Evolutionary conservation across 2,329 filamentous ascomycete species (phyloP).

Genomic region (Colletotrichum spinosum): DNA sequence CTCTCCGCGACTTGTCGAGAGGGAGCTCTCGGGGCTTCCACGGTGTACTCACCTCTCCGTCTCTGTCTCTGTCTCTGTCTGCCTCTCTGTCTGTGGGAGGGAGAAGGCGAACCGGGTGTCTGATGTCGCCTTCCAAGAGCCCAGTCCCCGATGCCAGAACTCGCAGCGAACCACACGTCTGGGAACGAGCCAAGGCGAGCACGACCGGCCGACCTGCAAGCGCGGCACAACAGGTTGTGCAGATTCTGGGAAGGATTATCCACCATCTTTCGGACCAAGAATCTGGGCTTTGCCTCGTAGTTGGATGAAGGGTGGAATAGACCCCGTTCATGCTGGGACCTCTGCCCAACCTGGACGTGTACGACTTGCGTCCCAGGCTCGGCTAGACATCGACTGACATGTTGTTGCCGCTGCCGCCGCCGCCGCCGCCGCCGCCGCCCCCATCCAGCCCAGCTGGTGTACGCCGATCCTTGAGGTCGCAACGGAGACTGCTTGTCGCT

Average conservation of each 20-base stretch:
- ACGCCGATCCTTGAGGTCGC: slow-evolving; percentile 11
- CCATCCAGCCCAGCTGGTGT: slow-evolving; percentile 5
- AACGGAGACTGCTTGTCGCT: slow-evolving; percentile 24
- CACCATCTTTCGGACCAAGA: slow-evolving; percentile 23
- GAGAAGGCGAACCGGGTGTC: too few relatives aligned
- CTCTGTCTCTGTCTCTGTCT: background rate
- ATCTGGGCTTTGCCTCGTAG: slow-evolving; percentile 18
- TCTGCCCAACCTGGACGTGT: too few relatives aligned
- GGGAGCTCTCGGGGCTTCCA: slow-evolving; percentile 24
- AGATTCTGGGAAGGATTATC: slow-evolving; percentile 16
- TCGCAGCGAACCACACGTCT: slow-evolving; percentile 13
- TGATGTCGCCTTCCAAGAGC: too few relatives aligned
- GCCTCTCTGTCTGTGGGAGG: too few relatives aligned
- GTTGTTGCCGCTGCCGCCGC: background rate
- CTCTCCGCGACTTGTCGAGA: slow-evolving; percentile 25
- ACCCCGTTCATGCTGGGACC: background rate
- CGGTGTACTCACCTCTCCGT: slow-evolving; percentile 1
- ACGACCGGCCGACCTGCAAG: slow-evolving; percentile 17
- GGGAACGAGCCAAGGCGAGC: slow-evolving; percentile 21
- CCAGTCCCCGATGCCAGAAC: too few relatives aligned
- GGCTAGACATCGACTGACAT: slow-evolving; percentile 24
- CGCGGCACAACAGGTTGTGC: slow-evolving; percentile 6
- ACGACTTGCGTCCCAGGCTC: too few relatives aligned
- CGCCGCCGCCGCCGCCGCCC: slow-evolving; percentile 14
- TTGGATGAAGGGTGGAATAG: slow-evolving; percentile 9